Evolutionary conservation across 345 rosid genomes (phyloP).

Genomic region (Cochlearia excelsa): DNA sequence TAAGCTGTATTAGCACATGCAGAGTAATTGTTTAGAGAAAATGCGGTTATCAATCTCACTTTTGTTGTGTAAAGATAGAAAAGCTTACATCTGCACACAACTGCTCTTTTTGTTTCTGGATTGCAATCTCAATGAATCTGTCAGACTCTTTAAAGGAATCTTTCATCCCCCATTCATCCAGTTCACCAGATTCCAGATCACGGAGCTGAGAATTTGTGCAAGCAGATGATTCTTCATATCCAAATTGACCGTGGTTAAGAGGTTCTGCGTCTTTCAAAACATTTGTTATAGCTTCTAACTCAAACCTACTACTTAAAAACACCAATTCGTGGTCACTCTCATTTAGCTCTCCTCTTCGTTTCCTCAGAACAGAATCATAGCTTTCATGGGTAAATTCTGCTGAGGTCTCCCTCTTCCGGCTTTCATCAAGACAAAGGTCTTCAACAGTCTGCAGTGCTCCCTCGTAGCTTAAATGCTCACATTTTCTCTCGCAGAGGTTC

Average conservation of each 20-base stretch:
- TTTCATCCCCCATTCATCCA: conserved; percentile 68
- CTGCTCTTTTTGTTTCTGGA: conserved; percentile 80
- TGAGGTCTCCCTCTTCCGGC: conserved; percentile 66
- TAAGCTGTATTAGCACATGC: conserved; percentile 55
- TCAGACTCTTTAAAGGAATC: conserved; percentile 67
- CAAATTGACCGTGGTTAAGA: conserved; percentile 63
- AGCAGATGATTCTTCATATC: conserved; percentile 59
- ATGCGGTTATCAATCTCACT: background rate
- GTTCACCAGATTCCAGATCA: conserved; percentile 86
- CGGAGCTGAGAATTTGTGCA: conserved; percentile 63
- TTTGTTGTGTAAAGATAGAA: conserved; percentile 22
- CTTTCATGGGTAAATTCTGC: conserved; percentile 50
- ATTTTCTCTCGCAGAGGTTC: conserved; percentile 79
- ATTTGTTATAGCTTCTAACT: conserved; percentile 67
- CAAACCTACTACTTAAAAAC: conserved; percentile 50
- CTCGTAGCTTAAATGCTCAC: conserved; percentile 71
- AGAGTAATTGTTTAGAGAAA: conserved; percentile 9
- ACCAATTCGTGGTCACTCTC: conserved; percentile 52
- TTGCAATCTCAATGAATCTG: conserved; percentile 72
- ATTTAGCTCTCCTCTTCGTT: conserved; percentile 61
- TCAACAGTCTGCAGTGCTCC: conserved; percentile 83
- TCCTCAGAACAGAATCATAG: conserved; percentile 64
- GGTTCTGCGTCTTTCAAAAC: conserved; percentile 75
- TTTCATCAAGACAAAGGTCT: conserved; percentile 78
- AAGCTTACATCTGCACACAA: conserved; percentile 65